phyloP scores from a whole-genome alignment of 31 red algal species.

The Odonthalia washingtoniensis region DNA sequence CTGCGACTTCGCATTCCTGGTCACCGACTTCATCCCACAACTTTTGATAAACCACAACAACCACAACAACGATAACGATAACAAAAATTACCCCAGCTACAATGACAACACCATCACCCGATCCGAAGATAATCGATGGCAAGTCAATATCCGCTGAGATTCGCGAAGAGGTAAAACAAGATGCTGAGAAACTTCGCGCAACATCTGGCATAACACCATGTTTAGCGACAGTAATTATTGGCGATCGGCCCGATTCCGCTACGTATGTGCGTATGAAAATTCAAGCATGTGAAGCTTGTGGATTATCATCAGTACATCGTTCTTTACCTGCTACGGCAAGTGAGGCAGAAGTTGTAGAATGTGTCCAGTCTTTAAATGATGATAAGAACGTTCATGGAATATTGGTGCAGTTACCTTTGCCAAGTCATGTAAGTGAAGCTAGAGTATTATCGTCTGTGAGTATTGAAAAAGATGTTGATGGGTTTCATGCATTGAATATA shows the following conservation, averaged over 20 bases:
- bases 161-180: constrained; percentile 57
- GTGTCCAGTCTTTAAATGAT: constrained; percentile 71
- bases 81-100: no score
- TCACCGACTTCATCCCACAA: no score
- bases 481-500: constrained; percentile 96
- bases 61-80: no score
- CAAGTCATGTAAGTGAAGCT: constrained; percentile 82
- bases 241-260: constrained; percentile 70
- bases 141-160: constrained; percentile 77
- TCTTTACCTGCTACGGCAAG: constrained; percentile 56
- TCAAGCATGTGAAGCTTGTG: constrained; percentile 77
- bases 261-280: constrained; percentile 88
- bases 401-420: constrained; percentile 92
- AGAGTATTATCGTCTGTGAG: constrained; percentile 58
- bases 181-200: constrained; percentile 53
- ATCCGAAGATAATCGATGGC: constrained; percentile 96
- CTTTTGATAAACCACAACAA: no score
- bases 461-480: constrained; percentile 97
- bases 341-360: constrained; percentile 68
- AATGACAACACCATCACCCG: no score
- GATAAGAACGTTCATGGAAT: constrained; percentile 85
- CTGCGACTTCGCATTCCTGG: no score
- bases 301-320: constrained; percentile 67
- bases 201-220: constrained; percentile 53
- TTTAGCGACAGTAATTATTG: constrained; percentile 87